phyloP scores from a whole-genome alignment of 495 filamentous ascomycete genomes.

The Apodospora peruviana region DNA sequence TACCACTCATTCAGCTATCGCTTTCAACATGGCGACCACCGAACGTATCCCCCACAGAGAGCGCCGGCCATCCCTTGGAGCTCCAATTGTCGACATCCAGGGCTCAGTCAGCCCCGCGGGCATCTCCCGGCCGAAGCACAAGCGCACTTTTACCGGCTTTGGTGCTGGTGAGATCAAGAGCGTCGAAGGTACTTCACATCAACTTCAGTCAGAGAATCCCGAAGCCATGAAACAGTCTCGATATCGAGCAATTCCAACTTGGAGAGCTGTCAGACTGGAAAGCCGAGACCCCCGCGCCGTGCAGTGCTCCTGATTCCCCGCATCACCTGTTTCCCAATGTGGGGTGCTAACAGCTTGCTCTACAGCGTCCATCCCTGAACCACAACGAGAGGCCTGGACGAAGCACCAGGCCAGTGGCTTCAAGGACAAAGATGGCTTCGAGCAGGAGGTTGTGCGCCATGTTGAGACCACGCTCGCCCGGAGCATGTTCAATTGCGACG shows the following conservation, averaged over 20 bases:
- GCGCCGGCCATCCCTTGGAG: constrained; percentile 70
- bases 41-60: constrained; percentile 32
- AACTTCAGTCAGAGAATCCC: too few species aligned
- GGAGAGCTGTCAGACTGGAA: not conserved
- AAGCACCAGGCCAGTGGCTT: constrained; percentile 70
- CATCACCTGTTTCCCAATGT: constrained; percentile 4
- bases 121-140: constrained; percentile 83
- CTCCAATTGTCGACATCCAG: constrained; percentile 75
- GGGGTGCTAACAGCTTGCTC: constrained; percentile 18
- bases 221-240: too few species aligned
- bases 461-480: constrained; percentile 95
- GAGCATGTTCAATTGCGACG: constrained; percentile 97
- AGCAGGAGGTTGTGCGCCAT: constrained; percentile 83
- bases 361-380: constrained; percentile 72
- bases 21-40: constrained; percentile 30
- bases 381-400: constrained; percentile 81
- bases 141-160: constrained; percentile 87
- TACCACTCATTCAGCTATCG: not conserved
- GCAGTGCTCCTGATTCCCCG: constrained; percentile 1
- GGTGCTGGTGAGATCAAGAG: constrained; percentile 85
- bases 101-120: constrained; percentile 71
- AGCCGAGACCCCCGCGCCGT: not conserved
- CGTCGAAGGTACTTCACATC: constrained; percentile 72
- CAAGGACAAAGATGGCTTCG: constrained; percentile 58
- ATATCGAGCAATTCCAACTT: too few species aligned